Conservation (phyloP, 352 stramenopile genomes). For the Globisporangium solare region DNA sequence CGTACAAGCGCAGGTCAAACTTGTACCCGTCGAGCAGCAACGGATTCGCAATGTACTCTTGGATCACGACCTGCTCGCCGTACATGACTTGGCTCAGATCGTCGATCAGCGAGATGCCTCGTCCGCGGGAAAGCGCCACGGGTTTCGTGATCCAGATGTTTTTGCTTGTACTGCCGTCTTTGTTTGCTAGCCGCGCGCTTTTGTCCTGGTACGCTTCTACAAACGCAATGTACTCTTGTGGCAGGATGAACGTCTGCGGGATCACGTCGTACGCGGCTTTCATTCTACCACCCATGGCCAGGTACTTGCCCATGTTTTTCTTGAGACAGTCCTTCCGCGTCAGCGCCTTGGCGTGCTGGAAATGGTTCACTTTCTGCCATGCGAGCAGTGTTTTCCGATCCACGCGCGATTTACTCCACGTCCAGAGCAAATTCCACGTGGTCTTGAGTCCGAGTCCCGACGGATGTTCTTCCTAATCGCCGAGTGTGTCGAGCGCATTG, state of each 20-base stretch:
- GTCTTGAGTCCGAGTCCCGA: constrained; percentile 79
- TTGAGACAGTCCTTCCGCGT: constrained; percentile 94
- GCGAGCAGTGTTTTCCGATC: constrained; percentile 77
- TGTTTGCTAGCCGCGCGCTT: constrained; percentile 14
- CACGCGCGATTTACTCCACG: constrained; percentile 85
- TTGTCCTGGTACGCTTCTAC: constrained; percentile 80
- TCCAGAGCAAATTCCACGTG: constrained; percentile 91
- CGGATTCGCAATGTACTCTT: constrained; percentile 88
- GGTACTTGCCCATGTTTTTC: constrained; percentile 73
- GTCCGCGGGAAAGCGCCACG: constrained; percentile 85
- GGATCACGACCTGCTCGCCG: constrained; percentile 82
- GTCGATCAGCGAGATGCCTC: constrained; percentile 91
- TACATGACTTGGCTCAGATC: constrained; percentile 87
- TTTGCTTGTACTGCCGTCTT: constrained; percentile 15
- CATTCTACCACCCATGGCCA: constrained; percentile 38
- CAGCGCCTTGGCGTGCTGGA: constrained; percentile 84
- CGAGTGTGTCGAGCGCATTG: constrained; percentile 48
- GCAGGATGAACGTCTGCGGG: constrained; percentile 91
- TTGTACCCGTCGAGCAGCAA: constrained; percentile 90
- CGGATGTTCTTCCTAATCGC: constrained; percentile 72
- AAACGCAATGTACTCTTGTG: constrained; percentile 90
- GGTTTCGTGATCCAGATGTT: constrained; percentile 96
- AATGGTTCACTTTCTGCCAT: constrained; percentile 96
- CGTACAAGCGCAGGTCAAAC: constrained; percentile 90
- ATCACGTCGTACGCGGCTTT: constrained; percentile 86